Evolutionary conservation across 176 grass and related monocot genomes (phyloP).

Genomic region (Sorghum bicolor): Sorghum_bicolor_NCBIv3 NC_012870.2:54941001-54941500

Average conservation of each 20-base stretch:
- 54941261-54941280: not conserved
- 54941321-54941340: conserved; percentile 44
- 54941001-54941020: conserved; percentile 32
- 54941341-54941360: conserved; percentile 29
- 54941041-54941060: not conserved
- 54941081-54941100: not conserved
- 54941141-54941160: conserved; percentile 11
- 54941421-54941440: not conserved
- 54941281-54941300: conserved; percentile 68
- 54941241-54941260: conserved; percentile 56
- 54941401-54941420: conserved; percentile 20
- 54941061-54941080: not conserved
- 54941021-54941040: conserved; percentile 14
- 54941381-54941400: conserved; percentile 16
- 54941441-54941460: not conserved
- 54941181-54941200: not conserved
- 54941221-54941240: conserved; percentile 32
- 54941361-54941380: not conserved
- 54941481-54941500: not conserved
- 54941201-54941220: conserved; percentile 35
- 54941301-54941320: conserved; percentile 46
- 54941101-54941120: conserved; percentile 28
- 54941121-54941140: conserved; percentile 24
- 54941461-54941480: not conserved
- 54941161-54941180: not conserved